Evolutionary conservation across 306 rosid genomes (phyloP).

Genomic region (Dicorynia guianensis): DNA sequence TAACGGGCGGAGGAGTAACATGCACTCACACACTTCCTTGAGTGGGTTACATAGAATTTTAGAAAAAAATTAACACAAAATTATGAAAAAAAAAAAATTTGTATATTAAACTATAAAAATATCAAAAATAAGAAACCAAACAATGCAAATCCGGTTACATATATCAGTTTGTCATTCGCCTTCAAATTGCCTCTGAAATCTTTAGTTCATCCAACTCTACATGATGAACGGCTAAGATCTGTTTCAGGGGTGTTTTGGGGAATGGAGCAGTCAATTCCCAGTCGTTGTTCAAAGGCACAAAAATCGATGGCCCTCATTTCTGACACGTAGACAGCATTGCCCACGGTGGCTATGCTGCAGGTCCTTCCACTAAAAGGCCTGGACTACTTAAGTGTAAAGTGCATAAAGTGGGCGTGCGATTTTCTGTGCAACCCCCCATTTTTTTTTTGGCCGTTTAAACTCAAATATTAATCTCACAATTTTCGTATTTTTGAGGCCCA

Average conservation of each 20-base stretch:
- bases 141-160: too few species aligned
- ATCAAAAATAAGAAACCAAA: too few species aligned
- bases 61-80: too few species aligned
- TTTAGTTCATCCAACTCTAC: not conserved
- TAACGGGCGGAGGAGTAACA: too few species aligned
- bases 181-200: too few species aligned
- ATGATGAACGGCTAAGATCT: not conserved
- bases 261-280: slow-evolving; percentile 38
- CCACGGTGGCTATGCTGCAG: slow-evolving; percentile 68
- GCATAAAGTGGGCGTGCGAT: slow-evolving; percentile 37
- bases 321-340: slow-evolving; percentile 68
- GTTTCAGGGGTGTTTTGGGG: not conserved
- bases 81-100: too few species aligned
- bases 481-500: not conserved
- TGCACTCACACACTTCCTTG: too few species aligned
- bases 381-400: slow-evolving; percentile 14
- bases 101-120: too few species aligned
- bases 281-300: slow-evolving; percentile 52
- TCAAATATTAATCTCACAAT: slow-evolving; percentile 12
- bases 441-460: not conserved
- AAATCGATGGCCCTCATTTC: slow-evolving; percentile 44
- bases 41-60: too few species aligned
- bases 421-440: slow-evolving; percentile 17
- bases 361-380: slow-evolving; percentile 26
- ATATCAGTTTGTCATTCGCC: too few species aligned